phyloP scores from a whole-genome alignment of 257 asterid genomes.

The Nicotiana paniculata region DNA sequence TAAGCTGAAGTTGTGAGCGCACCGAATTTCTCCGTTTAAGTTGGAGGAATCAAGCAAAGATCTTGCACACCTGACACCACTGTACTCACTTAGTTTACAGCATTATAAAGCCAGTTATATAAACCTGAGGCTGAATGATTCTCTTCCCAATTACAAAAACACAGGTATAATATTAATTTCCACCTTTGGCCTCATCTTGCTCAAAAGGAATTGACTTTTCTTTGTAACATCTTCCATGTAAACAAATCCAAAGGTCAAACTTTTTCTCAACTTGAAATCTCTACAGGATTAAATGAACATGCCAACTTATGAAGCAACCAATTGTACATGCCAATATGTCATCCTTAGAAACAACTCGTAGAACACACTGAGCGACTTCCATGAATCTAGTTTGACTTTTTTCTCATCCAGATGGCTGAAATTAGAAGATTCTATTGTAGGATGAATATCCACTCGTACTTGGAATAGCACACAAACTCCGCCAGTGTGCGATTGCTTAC shows the following conservation, averaged over 20 bases:
- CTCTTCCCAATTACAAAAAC: slow-evolving; percentile 70
- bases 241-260: slow-evolving; percentile 50
- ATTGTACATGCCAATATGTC: slow-evolving; percentile 84
- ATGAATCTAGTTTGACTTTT: slow-evolving; percentile 65
- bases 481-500: too few species aligned
- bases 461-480: slow-evolving; percentile 26
- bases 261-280: slow-evolving; percentile 75
- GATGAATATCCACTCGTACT: slow-evolving; percentile 77
- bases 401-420: slow-evolving; percentile 62
- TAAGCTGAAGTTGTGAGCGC: too few species aligned
- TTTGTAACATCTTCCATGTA: slow-evolving; percentile 72
- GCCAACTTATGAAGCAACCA: slow-evolving; percentile 88
- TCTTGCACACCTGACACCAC: background rate
- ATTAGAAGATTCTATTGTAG: slow-evolving; percentile 68
- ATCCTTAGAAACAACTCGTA: slow-evolving; percentile 73
- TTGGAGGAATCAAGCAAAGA: background rate
- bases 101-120: slow-evolving; percentile 39
- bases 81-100: slow-evolving; percentile 1
- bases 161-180: slow-evolving; percentile 78
- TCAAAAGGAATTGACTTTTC: slow-evolving; percentile 19
- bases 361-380: slow-evolving; percentile 65
- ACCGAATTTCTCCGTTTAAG: background rate
- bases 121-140: slow-evolving; percentile 68
- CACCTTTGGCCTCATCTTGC: slow-evolving; percentile 46
- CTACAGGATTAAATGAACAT: slow-evolving; percentile 48